Evolutionary conservation across 768 basidiomycete species (phyloP), one percentile per base, ranked within the genome.

Genomic region (Kwoniella bestiolae): DNA sequence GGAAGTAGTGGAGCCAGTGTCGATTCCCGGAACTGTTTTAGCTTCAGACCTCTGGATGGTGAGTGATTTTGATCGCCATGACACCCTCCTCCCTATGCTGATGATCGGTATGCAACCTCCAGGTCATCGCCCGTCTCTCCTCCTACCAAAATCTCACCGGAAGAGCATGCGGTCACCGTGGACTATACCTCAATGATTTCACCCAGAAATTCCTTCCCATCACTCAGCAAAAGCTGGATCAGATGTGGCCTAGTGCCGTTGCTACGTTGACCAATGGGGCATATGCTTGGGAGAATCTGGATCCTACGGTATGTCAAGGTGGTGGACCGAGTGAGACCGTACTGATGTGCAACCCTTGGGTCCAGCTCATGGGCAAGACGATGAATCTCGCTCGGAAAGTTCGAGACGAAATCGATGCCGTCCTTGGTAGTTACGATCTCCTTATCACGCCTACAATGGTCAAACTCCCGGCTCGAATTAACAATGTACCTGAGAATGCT

Each of bases 301-400:
- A 69, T 23, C 66, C 72, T 5, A 50, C 60, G 14, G 58, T 60
- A 34, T 14, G 55, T 56, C 31, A 5, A 8, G 14, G 18, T 56
- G 12, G 32, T 12, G 23, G 9, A 21, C 14, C 6, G 25, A 49
- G 46, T 49, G 9, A 11, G 21, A 21, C 12, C 46, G 9, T 14
- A 26, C 41, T 44, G 11, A 49, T 2, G 9, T n/a, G 7, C 9
- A 8, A 21, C 21, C 46, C 35, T 21, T 26, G 23, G 14, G 6
- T 14, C 3, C 38, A 63, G 61, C 65, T 69, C 59, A 69, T 72
- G 53, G 83, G 83, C 34, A 83, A 82, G 61, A 79, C 82, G 5
- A 80, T 80, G 59, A 84, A 84, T 70, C 74, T 83, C 2, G 69
- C 81, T n/a, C 74, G 83, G 21, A 82, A 81, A 50, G 76, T 83